Base-by-base conservation (phyloP, 129 eudicot genomes). In the Escallonia herrerae region DNA sequence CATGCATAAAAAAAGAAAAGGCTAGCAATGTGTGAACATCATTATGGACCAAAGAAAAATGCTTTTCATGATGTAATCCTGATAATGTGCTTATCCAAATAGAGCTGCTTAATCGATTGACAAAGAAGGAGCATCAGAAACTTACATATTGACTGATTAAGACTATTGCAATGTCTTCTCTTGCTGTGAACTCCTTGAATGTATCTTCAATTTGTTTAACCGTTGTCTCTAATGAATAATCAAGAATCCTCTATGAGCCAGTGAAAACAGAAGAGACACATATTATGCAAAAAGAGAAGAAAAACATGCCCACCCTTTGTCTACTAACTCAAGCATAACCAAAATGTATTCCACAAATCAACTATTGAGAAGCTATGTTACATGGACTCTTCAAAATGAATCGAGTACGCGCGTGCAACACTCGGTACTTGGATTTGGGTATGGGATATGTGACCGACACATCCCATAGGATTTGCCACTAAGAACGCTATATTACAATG, bases 141-240 rank as follows among this genome's bases (percentile, higher is more conserved):
- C 98, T 86, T 79, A 93, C 98, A 70, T 81, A 88, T 83, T 93
- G 98, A 68, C 96, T 88, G 81, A 93, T 89, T 72, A 93, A 64
- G 62, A 93, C 95, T 42, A 93, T 86, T 15, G 98, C 98, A 70
- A 88, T 78, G 76, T 93, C 98, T 39, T 93, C 98, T 77, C 98
- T 86, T 69, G 96, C 42, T 40, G 96, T 93, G 75, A 93, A 93
- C 45, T 93, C 98, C 58, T 93, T 93, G 71, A 93, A 93, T 55
- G 96, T 69, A 46, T 93, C 98, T 72, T 88, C 98, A 76, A 93
- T 88, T 84, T 86, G 93, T 67, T 93, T 93, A 51, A 83, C 87
- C 1, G 91, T 88, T 3, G 98, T 93, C 76, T 93, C 98, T 93
- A 69, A 56, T 67, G 61, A 74, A 81, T 45, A 46, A 83, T 49